Base-by-base conservation (phyloP, 1,284 basidiomycete species). In the Microbotryum silenes-acaulis region DNA sequence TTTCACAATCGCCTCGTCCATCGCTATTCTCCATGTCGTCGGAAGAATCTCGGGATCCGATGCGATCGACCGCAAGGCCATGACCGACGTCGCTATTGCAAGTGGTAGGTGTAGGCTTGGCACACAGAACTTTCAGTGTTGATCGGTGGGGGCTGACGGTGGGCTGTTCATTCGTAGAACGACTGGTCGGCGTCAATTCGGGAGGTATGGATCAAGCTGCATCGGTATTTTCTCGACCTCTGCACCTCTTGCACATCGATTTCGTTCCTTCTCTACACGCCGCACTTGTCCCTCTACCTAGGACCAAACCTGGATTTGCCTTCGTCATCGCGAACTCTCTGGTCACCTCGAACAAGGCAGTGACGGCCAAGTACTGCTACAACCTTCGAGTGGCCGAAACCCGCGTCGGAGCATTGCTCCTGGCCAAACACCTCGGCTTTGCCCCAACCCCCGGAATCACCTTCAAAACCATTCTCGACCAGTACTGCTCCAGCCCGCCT, bases 341-440 rank as follows among this genome's bases (percentile, higher is more conserved):
- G 46, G 85, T 90, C 33, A 83, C 87, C n/a, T 84, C 66, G 23
- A 61, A 70, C 72, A 91, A 91, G 74, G 83, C 84, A 3, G 80
- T 86, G 63, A 83, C 83, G 49, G 85, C 88, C 3, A 87, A 86
- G 66, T 82, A 80, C 55, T 81, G 84, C 51, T 92, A 92, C 78
- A 93, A 93, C 74, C 79, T 93, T 42, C 86, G 89, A 23, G 89
- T 69, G 18, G 86, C 92, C 21, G 91, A 93, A 75, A 88, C 85
- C 0, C 83, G 90, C 31, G 85, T 84, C 56, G 86, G 84, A 2
- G 87, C 89, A 0, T 81, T 87, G 18, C 79, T 90, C 7, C 80
- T 93, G 14, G 83, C 84, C 46, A 57, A 67, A 46, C 61, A 65
- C 58, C 62, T 72, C 51, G 49, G 56, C 20, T 23, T 67, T 51